Percentiles rank a stretch among this genome's conserved stretches.
phyloP scores from a whole-genome alignment of 805 yeast genomes.

The Candida coleopterorum region DNA sequence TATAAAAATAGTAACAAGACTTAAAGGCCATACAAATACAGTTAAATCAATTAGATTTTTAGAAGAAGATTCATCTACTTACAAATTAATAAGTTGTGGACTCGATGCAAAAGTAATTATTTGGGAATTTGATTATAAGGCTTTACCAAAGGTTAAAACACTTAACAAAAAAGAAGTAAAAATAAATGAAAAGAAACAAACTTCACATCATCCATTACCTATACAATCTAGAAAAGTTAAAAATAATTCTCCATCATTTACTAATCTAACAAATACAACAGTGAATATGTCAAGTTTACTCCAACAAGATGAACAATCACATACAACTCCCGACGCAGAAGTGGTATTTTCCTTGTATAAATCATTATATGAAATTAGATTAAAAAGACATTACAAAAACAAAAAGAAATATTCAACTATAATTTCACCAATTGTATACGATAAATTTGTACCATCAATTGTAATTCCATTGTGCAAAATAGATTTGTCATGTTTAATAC shows the following conservation, averaged over 20 bases:
- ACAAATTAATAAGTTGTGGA: slow-evolving; percentile 35
- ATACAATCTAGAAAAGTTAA: neutral
- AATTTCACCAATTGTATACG: slow-evolving; percentile 34
- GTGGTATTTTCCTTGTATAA: slow-evolving; percentile 28
- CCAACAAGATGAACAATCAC: slow-evolving; percentile 1
- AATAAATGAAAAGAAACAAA: slow-evolving; percentile 8
- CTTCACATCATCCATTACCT: slow-evolving; percentile 4
- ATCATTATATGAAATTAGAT: slow-evolving; percentile 30
- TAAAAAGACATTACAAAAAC: slow-evolving; percentile 27
- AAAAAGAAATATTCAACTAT: slow-evolving; percentile 17
- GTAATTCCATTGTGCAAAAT: slow-evolving; percentile 30
- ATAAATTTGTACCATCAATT: slow-evolving; percentile 34
- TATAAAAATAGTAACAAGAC: slow-evolving; percentile 29
- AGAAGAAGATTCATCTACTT: slow-evolving; percentile 16
- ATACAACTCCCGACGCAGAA: slow-evolving; percentile 15
- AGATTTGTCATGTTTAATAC: slow-evolving; percentile 28
- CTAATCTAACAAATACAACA: slow-evolving; percentile 6
- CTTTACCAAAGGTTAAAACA: slow-evolving; percentile 32
- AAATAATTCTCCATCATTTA: slow-evolving; percentile 2
- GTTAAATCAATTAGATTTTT: slow-evolving; percentile 27
- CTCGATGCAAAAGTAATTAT: slow-evolving; percentile 35
- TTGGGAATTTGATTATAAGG: slow-evolving; percentile 43
- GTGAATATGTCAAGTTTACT: slow-evolving; percentile 23
- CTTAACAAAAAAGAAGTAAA: neutral
- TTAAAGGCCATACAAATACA: slow-evolving; percentile 38